Evolutionary conservation across 2,329 filamentous ascomycete genomes (phyloP).

Genomic region (Polytolypa hystricis): DNA sequence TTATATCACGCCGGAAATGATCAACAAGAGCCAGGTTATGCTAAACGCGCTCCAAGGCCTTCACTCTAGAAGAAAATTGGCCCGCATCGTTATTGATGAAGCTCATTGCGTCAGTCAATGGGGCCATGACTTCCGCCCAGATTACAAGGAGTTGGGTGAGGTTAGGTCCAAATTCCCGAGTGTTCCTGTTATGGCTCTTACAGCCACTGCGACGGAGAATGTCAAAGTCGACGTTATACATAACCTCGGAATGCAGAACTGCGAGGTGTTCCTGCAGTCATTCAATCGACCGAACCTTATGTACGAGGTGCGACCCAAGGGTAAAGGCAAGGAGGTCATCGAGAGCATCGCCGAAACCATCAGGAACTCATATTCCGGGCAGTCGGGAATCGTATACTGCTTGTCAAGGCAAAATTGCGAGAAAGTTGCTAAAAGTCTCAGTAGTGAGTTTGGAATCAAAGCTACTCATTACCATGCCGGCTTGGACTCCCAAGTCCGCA

Average conservation of each 20-base stretch:
- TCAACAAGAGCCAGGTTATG: conserved; percentile 67
- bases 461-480: conserved; percentile 81
- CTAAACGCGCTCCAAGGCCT: conserved; percentile 54
- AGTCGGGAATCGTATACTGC: conserved; percentile 89
- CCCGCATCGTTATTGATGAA: conserved; percentile 91
- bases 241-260: conserved; percentile 72
- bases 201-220: conserved; percentile 86
- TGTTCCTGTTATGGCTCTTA: conserved; percentile 88
- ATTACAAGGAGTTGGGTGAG: conserved; percentile 78
- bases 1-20: conserved; percentile 95
- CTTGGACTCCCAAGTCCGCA: conserved; percentile 58
- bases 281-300: conserved; percentile 94
- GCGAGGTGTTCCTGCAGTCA: conserved; percentile 75
- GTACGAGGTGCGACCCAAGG: conserved; percentile 72
- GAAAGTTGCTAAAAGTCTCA: conserved; percentile 60
- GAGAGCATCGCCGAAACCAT: conserved; percentile 50
- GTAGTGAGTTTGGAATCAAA: conserved; percentile 50
- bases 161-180: conserved; percentile 60
- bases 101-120: conserved; percentile 99
- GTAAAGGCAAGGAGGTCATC: conserved; percentile 45
- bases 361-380: conserved; percentile 52
- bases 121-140: conserved; percentile 95
- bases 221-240: conserved; percentile 86
- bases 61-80: conserved; percentile 61
- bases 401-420: conserved; percentile 77